These are phyloP conservation scores for Saccharomycopsis amapae DNA, from an alignment of 805 yeast species.

Conservation along the genomic window DNA sequence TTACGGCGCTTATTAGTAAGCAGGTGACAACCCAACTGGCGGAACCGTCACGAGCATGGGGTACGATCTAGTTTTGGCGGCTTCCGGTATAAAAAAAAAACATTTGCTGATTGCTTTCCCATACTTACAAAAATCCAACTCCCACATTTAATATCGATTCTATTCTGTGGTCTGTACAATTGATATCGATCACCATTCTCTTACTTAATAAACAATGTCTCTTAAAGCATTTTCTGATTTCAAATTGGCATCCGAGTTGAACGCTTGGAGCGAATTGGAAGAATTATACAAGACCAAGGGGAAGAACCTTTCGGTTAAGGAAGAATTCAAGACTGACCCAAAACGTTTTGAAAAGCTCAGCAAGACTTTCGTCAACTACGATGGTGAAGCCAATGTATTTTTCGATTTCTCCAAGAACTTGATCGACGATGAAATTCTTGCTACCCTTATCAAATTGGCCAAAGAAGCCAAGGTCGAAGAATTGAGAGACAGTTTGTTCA, in stretches of 20 bases:
- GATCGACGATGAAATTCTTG: slow-evolving; percentile 75
- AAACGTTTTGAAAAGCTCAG: slow-evolving; percentile 70
- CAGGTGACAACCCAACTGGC: too few relatives aligned
- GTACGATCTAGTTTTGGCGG: too few relatives aligned
- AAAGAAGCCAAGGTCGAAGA: slow-evolving; percentile 82
- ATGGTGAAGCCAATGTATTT: slow-evolving; percentile 70
- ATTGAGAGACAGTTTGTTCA: slow-evolving; percentile 85
- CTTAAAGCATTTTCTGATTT: slow-evolving; percentile 38
- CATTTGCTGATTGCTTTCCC: too few relatives aligned
- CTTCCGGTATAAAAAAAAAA: too few relatives aligned
- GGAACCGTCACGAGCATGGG: too few relatives aligned
- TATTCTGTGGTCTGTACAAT: too few relatives aligned
- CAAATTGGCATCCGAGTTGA: slow-evolving; percentile 60
- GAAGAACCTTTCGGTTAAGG: slow-evolving; percentile 62
- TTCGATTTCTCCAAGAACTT: slow-evolving; percentile 96
- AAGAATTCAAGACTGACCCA: slow-evolving; percentile 70
- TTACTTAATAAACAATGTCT: slow-evolving; percentile 19
- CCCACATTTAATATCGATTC: too few relatives aligned
- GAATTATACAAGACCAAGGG: slow-evolving; percentile 62
- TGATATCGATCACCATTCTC: too few relatives aligned
- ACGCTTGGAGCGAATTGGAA: slow-evolving; percentile 81
- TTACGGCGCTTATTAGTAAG: too few relatives aligned
- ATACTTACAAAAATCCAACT: too few relatives aligned
- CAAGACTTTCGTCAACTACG: slow-evolving; percentile 73
- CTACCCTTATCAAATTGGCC: slow-evolving; percentile 67